Conservation (phyloP, 2,329 filamentous ascomycete genomes). For the Fusarium illudens region DNA sequence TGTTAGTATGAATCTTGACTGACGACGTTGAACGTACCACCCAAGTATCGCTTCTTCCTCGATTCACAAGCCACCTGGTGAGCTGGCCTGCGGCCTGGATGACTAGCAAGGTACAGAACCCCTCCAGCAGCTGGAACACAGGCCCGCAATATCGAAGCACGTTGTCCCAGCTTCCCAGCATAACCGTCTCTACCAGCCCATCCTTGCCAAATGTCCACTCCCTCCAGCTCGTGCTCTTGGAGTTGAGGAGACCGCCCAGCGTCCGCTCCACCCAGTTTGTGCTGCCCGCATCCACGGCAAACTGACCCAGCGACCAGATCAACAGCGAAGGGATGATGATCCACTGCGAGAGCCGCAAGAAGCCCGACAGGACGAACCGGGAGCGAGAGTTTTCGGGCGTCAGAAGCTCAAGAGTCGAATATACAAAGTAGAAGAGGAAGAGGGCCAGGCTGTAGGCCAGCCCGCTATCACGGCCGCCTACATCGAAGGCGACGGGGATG, state of each 20-base stretch:
- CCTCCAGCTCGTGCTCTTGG: conserved; percentile 70
- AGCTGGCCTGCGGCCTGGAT: conserved; percentile 96
- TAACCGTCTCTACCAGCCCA: conserved; percentile 80
- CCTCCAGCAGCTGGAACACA: conserved; percentile 92
- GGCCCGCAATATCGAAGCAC: conserved; percentile 89
- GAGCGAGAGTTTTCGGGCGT: conserved; percentile 82
- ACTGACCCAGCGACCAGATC: conserved; percentile 95
- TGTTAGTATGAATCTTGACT: conserved; percentile 45
- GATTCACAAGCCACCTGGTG: conserved; percentile 92
- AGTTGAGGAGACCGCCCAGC: conserved; percentile 71
- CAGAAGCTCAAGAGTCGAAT: conserved; percentile 80
- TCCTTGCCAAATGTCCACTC: conserved; percentile 91
- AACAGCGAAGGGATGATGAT: conserved; percentile 84
- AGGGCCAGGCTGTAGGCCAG: conserved; percentile 92
- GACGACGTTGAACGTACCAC: conserved; percentile 69
- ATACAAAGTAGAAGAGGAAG: conserved; percentile 89
- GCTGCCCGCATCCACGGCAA: conserved; percentile 85
- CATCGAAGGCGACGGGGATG: conserved; percentile 97
- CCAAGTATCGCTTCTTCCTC: conserved; percentile 94
- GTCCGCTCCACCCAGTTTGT: conserved; percentile 85
- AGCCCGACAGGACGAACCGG: conserved; percentile 73
- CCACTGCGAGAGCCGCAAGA: conserved; percentile 83
- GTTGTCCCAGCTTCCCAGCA: conserved; percentile 89
- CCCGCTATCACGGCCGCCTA: conserved; percentile 92
- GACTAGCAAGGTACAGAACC: conserved; percentile 94